A percentile compares a stretch with the other conserved stretches of the same genome.
Conservation (phyloP, 1,284 basidiomycete genomes). For the Mycosarcoma mackinlayi region DNA sequence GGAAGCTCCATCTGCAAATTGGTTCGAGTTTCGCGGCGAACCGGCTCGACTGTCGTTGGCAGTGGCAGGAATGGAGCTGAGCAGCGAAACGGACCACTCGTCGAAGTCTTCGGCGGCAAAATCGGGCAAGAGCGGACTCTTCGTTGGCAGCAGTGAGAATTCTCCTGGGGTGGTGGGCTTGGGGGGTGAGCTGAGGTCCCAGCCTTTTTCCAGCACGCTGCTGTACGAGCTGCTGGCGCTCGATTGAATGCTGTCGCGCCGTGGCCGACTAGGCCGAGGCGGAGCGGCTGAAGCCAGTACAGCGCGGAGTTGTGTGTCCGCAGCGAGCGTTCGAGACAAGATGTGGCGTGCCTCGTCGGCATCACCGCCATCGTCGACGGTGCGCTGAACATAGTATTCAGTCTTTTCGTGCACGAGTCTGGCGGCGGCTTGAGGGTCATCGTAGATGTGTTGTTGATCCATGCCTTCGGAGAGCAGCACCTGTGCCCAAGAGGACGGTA, state of each 20-base stretch:
- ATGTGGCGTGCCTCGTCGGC: slow-evolving; percentile 28
- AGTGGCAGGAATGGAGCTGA: slow-evolving; percentile 37
- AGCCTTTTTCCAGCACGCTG: slow-evolving; percentile 51
- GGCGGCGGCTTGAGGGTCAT: slow-evolving; percentile 38
- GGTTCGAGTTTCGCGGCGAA: neutral
- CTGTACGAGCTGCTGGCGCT: slow-evolving; percentile 54
- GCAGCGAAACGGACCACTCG: slow-evolving; percentile 45
- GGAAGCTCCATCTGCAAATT: slow-evolving; percentile 6
- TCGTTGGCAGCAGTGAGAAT: slow-evolving; percentile 21
- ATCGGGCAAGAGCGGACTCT: slow-evolving; percentile 51
- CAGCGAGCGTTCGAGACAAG: slow-evolving; percentile 28
- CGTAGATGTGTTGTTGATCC: slow-evolving; percentile 22
- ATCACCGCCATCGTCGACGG: slow-evolving; percentile 34
- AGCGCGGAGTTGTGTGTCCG: slow-evolving; percentile 26
- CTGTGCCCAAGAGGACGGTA: slow-evolving; percentile 56
- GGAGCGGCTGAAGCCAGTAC: slow-evolving; percentile 7
- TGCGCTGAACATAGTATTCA: slow-evolving; percentile 43
- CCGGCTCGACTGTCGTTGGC: neutral
- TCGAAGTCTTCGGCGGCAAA: slow-evolving; percentile 47
- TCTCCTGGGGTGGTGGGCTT: neutral
- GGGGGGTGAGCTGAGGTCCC: slow-evolving; percentile 39
- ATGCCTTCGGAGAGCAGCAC: slow-evolving; percentile 44
- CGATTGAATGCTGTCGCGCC: slow-evolving; percentile 33
- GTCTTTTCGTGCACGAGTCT: slow-evolving; percentile 34
- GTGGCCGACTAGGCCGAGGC: slow-evolving; percentile 4